Evolutionary conservation across 805 yeast species (phyloP).

Genomic region (Saturnispora saitoi): DNA sequence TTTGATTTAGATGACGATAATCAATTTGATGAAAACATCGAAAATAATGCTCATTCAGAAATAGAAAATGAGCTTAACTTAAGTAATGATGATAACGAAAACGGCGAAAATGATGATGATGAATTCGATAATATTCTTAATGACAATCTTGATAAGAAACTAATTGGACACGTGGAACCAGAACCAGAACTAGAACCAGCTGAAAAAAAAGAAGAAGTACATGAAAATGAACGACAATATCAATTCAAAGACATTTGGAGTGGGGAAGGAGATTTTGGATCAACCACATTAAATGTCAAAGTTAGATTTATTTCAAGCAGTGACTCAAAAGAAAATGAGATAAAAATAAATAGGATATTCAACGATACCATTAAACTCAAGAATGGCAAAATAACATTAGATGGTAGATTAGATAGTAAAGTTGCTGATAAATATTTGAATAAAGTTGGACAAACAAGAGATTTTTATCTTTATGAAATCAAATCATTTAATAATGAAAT

Average conservation of each 20-base stretch:
- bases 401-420: conserved; percentile 48
- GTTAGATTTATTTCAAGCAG: conserved; percentile 14
- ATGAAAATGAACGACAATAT: neutral
- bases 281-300: conserved; percentile 6
- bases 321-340: conserved; percentile 1
- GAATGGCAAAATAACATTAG: conserved; percentile 35
- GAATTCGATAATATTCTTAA: conserved; percentile 14
- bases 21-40: conserved; percentile 1
- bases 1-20: conserved; percentile 6
- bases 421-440: conserved; percentile 51
- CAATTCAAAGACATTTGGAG: conserved; percentile 14
- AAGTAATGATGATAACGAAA: conserved; percentile 11
- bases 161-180: too few species aligned
- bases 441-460: conserved; percentile 40
- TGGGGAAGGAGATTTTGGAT: conserved; percentile 16
- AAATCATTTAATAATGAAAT: conserved; percentile 16
- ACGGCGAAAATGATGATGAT: conserved; percentile 17
- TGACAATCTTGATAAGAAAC: neutral
- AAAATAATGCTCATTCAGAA: conserved; percentile 6
- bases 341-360: conserved; percentile 15
- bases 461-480: conserved; percentile 44
- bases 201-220: neutral
- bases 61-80: conserved; percentile 1
- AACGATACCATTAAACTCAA: conserved; percentile 12
- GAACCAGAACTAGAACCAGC: too few species aligned